These are phyloP conservation scores for Podila horticola DNA, from an alignment of 192 early-diverging fungal species.

Conservation along the genomic window DNA sequence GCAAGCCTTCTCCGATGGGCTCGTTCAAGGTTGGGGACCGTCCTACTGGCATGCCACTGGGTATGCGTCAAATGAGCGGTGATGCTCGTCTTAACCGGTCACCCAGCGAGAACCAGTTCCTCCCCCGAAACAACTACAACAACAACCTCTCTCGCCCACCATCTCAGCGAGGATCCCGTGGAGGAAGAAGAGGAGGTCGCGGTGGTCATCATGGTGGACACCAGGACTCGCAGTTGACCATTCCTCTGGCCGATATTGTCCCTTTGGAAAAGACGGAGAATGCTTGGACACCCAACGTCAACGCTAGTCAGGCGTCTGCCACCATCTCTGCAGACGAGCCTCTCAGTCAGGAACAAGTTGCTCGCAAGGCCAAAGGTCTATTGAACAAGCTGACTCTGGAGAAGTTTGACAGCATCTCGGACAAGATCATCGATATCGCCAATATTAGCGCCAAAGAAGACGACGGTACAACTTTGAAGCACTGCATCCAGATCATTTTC, in stretches of 20 bases:
- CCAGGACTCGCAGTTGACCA: conserved; percentile 57
- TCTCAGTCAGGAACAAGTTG: conserved; percentile 65
- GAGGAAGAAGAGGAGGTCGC: conserved; percentile 61
- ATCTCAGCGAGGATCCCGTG: conserved; percentile 59
- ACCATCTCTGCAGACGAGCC: conserved; percentile 53
- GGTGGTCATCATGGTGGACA: conserved; percentile 64
- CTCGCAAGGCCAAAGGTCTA: conserved; percentile 86
- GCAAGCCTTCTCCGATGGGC: conserved; percentile 49
- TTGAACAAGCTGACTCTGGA: conserved; percentile 98
- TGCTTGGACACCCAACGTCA: conserved; percentile 78
- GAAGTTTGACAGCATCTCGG: conserved; percentile 89
- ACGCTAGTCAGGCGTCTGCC: conserved; percentile 52
- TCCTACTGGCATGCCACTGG: conserved; percentile 45
- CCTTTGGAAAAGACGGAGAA: conserved; percentile 85
- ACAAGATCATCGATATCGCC: conserved; percentile 84
- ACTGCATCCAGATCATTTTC: conserved; percentile 88
- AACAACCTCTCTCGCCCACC: conserved; percentile 36
- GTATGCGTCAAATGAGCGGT: conserved; percentile 54
- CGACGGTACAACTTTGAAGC: conserved; percentile 78
- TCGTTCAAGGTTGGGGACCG: conserved; percentile 58
- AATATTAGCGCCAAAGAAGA: conserved; percentile 74
- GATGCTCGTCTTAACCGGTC: conserved; percentile 40
- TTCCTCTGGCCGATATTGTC: conserved; percentile 71
- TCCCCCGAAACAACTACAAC: conserved; percentile 32
- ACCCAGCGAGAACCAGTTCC: conserved; percentile 19